phyloP scores from a whole-genome alignment of 2,329 filamentous ascomycete species.

The Fusarium coicis region DNA sequence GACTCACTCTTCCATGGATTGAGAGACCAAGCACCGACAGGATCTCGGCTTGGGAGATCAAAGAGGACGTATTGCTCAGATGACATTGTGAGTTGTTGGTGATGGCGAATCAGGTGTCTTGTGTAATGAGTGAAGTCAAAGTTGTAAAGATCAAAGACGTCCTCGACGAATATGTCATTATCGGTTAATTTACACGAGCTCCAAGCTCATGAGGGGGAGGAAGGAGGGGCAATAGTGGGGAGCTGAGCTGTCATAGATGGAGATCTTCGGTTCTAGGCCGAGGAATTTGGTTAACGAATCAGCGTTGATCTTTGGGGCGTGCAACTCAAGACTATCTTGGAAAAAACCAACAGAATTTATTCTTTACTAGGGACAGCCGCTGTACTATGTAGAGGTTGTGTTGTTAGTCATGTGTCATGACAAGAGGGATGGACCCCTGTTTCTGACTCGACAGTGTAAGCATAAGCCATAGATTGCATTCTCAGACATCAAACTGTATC shows the following conservation, averaged over 20 bases:
- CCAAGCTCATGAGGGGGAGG: conserved; percentile 3
- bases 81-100: conserved; percentile 42
- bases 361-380: accelerated
- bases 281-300: neutral
- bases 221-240: conserved; percentile 32
- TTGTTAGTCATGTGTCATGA: neutral
- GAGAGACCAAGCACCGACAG: conserved; percentile 67
- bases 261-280: neutral
- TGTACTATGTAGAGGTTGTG: no score
- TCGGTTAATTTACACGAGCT: neutral
- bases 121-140: neutral
- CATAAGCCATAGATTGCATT: neutral
- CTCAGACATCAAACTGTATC: neutral
- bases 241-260: conserved; percentile 3
- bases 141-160: neutral
- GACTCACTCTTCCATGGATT: conserved; percentile 77
- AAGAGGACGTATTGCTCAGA: conserved; percentile 63
- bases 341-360: neutral
- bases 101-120: neutral
- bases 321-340: neutral
- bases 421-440: neutral
- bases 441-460: neutral
- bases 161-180: neutral
- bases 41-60: conserved; percentile 67
- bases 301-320: neutral